Percentiles rank a stretch among this genome's conserved stretches.
phyloP scores from a whole-genome alignment of 1,284 basidiomycete species.

The Pisolithus thermaeus region DNA sequence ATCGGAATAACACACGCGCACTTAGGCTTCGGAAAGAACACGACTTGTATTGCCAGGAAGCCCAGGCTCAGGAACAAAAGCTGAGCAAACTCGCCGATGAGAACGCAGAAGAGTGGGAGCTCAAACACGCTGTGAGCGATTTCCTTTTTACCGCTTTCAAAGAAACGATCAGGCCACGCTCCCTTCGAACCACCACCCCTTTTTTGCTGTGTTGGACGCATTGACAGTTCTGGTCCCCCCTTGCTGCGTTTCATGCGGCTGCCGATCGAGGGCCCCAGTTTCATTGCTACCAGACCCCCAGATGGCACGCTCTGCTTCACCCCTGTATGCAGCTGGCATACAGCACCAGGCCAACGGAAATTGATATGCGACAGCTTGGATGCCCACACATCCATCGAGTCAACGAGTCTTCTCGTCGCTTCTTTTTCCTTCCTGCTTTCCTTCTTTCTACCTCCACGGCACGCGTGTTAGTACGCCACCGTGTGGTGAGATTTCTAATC shows the following conservation, averaged over 20 bases:
- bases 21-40: slow-evolving; percentile 74
- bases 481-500: neutral
- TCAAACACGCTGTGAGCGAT: slow-evolving; percentile 70
- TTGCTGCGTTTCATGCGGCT: neutral
- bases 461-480: neutral
- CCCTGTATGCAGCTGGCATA: neutral
- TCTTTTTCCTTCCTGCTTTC: neutral
- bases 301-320: neutral
- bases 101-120: slow-evolving; percentile 69
- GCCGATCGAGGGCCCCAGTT: neutral
- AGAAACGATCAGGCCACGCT: neutral
- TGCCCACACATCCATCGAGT: neutral
- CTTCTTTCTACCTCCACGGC: slow-evolving; percentile 1
- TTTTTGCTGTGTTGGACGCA: neutral
- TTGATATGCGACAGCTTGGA: neutral
- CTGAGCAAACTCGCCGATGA: slow-evolving; percentile 60
- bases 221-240: neutral
- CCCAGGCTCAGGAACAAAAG: slow-evolving; percentile 50
- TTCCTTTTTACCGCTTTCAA: neutral
- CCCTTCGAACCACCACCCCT: neutral
- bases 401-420: neutral
- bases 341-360: neutral
- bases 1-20: neutral
- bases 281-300: no score
- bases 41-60: slow-evolving; percentile 64